Evolutionary conservation across 768 basidiomycete genomes (phyloP).

Genomic region (Lactifluus pinguis): DNA sequence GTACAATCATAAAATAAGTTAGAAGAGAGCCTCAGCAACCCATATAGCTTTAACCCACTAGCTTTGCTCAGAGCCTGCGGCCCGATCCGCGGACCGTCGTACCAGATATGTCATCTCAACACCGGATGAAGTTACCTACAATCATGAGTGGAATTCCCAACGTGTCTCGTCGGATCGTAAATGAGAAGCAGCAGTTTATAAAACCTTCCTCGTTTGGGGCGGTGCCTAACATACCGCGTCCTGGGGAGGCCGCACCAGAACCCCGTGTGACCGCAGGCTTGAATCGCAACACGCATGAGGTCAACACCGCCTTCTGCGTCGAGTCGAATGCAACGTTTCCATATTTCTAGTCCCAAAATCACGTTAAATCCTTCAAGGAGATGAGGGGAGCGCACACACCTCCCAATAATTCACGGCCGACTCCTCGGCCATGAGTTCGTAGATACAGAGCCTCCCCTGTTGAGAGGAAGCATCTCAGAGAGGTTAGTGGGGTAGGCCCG

Average conservation of each 20-base stretch:
- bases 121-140: slow-evolving; percentile 81
- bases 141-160: slow-evolving; percentile 88
- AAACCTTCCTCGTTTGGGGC: slow-evolving; percentile 56
- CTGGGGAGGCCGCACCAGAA: slow-evolving; percentile 25
- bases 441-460: slow-evolving; percentile 87
- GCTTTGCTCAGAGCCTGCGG: background rate
- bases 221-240: slow-evolving; percentile 21
- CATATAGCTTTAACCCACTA: background rate
- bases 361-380: background rate
- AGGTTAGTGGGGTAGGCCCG: background rate
- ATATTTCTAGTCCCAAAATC: slow-evolving; percentile 58
- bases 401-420: slow-evolving; percentile 97
- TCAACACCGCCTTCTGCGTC: slow-evolving; percentile 87
- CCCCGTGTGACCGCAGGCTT: slow-evolving; percentile 52
- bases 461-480: background rate
- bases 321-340: slow-evolving; percentile 89
- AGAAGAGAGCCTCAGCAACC: background rate
- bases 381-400: slow-evolving; percentile 34
- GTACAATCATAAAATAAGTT: background rate
- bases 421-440: slow-evolving; percentile 97
- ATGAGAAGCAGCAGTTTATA: slow-evolving; percentile 86
- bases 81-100: background rate
- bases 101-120: background rate
- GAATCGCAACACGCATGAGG: slow-evolving; percentile 79
- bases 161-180: slow-evolving; percentile 76